Conservation (phyloP, 306 rosid genomes). For the Crotalaria pallida region DNA sequence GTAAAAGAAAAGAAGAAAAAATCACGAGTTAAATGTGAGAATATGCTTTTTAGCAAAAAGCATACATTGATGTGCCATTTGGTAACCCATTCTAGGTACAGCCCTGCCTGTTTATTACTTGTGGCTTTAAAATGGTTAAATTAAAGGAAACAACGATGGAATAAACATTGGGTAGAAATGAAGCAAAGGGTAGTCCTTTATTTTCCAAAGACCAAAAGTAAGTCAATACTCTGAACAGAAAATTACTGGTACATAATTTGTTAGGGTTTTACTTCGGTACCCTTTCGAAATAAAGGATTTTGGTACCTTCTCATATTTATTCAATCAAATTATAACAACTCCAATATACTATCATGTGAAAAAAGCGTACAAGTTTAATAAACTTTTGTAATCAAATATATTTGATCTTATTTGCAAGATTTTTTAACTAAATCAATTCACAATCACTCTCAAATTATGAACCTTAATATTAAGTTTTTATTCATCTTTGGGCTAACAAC, state of each 20-base stretch:
- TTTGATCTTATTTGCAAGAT: too few species aligned
- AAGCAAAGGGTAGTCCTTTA: neutral
- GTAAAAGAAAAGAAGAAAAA: neutral
- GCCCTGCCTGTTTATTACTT: neutral
- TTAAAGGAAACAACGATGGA: neutral
- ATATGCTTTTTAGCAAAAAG: neutral
- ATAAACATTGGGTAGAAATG: neutral
- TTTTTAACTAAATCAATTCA: too few species aligned
- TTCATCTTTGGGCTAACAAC: too few species aligned
- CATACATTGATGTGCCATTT: neutral
- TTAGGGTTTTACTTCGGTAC: too few species aligned
- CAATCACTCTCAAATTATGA: too few species aligned
- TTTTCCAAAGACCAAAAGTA: neutral
- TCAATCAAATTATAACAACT: too few species aligned
- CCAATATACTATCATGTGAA: too few species aligned
- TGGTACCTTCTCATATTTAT: too few species aligned
- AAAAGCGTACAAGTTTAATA: too few species aligned
- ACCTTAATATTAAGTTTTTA: too few species aligned
- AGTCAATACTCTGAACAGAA: neutral
- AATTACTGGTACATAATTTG: neutral
- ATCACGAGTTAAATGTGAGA: neutral
- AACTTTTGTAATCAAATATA: too few species aligned
- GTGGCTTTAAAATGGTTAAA: neutral
- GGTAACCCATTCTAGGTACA: neutral
- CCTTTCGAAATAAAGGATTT: too few species aligned